Evolutionary conservation across 78 protist species (phyloP).

Genomic region (Dictyostelium purpureum): DNA sequence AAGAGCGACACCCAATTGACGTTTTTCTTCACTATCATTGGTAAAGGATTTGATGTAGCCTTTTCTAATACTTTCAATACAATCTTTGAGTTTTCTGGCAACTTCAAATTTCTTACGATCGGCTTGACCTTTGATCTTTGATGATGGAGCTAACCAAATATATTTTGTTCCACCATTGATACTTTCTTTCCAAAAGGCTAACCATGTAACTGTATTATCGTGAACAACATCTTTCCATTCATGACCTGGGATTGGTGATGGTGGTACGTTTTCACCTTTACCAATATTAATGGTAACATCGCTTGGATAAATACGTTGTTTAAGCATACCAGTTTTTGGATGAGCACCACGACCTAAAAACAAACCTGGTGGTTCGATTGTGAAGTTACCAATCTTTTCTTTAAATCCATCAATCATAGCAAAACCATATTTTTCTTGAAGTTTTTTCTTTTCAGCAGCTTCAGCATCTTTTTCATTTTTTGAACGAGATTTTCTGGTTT

Average conservation of each 20-base stretch:
- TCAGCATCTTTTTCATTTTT: slow-evolving; percentile 87
- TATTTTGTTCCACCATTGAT: slow-evolving; percentile 88
- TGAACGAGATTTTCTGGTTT: slow-evolving; percentile 75
- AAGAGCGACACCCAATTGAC: slow-evolving; percentile 94
- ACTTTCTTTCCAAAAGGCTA: slow-evolving; percentile 97
- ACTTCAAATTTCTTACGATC: slow-evolving; percentile 96
- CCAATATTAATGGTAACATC: slow-evolving; percentile 97
- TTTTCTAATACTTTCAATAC: slow-evolving; percentile 86
- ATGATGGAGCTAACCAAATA: slow-evolving; percentile 88
- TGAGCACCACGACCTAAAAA: slow-evolving; percentile 99
- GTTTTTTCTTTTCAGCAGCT: slow-evolving; percentile 76
- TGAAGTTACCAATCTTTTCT: slow-evolving; percentile 95
- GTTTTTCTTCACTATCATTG: neutral
- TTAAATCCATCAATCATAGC: slow-evolving; percentile 95
- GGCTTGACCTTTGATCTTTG: slow-evolving; percentile 90
- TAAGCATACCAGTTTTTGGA: slow-evolving; percentile 96
- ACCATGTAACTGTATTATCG: slow-evolving; percentile 95
- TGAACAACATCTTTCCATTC: slow-evolving; percentile 89
- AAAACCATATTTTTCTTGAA: slow-evolving; percentile 82
- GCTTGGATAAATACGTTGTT: slow-evolving; percentile 96
- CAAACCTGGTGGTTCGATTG: slow-evolving; percentile 99
- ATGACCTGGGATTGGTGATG: slow-evolving; percentile 92
- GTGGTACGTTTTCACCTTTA: slow-evolving; percentile 87
- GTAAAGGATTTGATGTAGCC: slow-evolving; percentile 77
- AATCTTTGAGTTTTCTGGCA: slow-evolving; percentile 94